phyloP scores from a whole-genome alignment of 2,329 filamentous ascomycete species.

The Aureobasidium subglaciale region DNA sequence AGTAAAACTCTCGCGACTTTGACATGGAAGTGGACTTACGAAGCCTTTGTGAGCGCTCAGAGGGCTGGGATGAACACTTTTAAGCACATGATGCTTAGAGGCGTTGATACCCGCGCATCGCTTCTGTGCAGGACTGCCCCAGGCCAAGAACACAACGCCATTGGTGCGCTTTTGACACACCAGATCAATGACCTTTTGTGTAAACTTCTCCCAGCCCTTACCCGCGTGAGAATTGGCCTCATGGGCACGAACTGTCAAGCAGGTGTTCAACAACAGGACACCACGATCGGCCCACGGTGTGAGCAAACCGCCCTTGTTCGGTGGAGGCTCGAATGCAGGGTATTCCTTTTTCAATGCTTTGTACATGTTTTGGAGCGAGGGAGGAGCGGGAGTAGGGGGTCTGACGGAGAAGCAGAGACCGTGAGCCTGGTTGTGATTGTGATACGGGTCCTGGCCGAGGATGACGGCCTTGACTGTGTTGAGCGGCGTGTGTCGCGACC shows the following conservation, averaged over 20 bases:
- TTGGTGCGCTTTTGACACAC: conserved; percentile 68
- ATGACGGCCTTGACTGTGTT: conserved; percentile 86
- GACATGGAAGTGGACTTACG: conserved; percentile 37
- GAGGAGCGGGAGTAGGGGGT: conserved; percentile 78
- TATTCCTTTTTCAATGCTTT: conserved; percentile 82
- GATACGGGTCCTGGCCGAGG: conserved; percentile 93
- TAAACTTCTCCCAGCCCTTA: conserved; percentile 88
- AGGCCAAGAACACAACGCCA: conserved; percentile 92
- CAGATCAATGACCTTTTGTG: conserved; percentile 82
- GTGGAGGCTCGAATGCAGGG: conserved; percentile 64
- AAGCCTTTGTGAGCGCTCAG: conserved; percentile 77
- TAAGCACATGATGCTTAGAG: conserved; percentile 71
- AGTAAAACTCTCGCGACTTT: not conserved
- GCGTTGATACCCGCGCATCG: conserved; percentile 67
- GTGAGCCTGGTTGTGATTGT: conserved; percentile 91
- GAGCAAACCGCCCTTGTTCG: conserved; percentile 72
- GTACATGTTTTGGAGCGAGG: conserved; percentile 92
- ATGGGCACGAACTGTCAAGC: conserved; percentile 84
- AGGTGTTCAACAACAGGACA: conserved; percentile 89
- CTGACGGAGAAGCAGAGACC: conserved; percentile 93
- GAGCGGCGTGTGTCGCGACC: conserved; percentile 90
- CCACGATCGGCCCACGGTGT: conserved; percentile 92
- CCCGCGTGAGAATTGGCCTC: conserved; percentile 79
- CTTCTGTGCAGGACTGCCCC: conserved; percentile 80
- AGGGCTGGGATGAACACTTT: conserved; percentile 89